Evolutionary conservation across 108 stramenopile species (phyloP).

Genomic region (Schizochytrium sp.): DNA sequence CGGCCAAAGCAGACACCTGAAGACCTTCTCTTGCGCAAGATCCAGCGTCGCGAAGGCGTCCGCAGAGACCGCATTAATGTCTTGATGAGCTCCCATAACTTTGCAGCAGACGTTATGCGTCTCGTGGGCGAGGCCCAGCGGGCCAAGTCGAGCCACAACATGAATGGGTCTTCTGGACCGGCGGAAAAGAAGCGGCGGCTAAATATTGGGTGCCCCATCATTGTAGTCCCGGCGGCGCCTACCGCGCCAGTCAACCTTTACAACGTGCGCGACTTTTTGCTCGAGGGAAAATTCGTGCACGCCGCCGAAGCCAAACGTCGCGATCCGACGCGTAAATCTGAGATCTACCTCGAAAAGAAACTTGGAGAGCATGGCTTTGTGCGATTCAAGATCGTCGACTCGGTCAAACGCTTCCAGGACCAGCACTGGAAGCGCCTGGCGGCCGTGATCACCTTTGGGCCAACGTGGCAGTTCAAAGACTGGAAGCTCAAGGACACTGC

Average conservation of each 20-base stretch:
- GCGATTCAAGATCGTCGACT: slow-evolving; percentile 79
- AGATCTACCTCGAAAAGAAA: slow-evolving; percentile 32
- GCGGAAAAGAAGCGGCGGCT: not conserved
- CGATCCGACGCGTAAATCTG: not conserved
- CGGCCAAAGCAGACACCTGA: not conserved
- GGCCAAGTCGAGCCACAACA: not conserved
- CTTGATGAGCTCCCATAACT: not conserved
- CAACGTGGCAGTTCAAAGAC: slow-evolving; percentile 93
- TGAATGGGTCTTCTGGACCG: not conserved
- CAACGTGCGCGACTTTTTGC: slow-evolving; percentile 79
- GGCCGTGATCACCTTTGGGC: slow-evolving; percentile 80
- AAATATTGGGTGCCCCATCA: slow-evolving; percentile 56
- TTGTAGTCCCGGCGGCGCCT: slow-evolving; percentile 85
- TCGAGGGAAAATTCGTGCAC: slow-evolving; percentile 62
- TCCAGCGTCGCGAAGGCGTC: not conserved
- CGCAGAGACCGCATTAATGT: not conserved
- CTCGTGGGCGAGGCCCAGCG: not conserved
- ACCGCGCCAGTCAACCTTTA: slow-evolving; percentile 70
- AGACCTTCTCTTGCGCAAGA: not conserved
- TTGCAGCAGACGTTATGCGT: not conserved
- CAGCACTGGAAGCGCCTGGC: slow-evolving; percentile 85
- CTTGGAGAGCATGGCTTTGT: slow-evolving; percentile 9
- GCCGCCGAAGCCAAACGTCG: slow-evolving; percentile 37
- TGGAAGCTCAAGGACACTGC: slow-evolving; percentile 51
- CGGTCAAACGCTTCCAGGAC: slow-evolving; percentile 43